A percentile compares a stretch with the other conserved stretches of the same genome.
Evolutionary conservation across 345 rosid genomes (phyloP).

Genomic region (Adansonia digitata): DNA sequence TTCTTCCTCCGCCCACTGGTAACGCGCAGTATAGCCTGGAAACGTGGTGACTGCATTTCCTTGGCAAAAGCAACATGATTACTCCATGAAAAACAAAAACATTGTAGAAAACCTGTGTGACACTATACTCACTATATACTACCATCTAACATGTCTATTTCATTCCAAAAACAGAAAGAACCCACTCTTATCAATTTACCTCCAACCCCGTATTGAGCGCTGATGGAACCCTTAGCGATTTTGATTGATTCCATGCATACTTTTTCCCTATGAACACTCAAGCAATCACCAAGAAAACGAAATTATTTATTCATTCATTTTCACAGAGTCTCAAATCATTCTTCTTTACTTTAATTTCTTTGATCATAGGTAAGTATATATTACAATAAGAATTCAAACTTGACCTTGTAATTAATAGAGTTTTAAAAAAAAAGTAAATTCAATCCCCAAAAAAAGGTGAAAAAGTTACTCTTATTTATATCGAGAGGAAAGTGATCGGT

Average conservation of each 20-base stretch:
- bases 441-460: not conserved
- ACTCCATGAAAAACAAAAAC: slow-evolving; percentile 34
- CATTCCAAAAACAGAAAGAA: not conserved
- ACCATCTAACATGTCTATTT: not conserved
- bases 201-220: slow-evolving; percentile 52
- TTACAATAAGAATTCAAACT: not conserved
- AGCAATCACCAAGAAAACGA: slow-evolving; percentile 1
- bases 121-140: not conserved
- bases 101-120: not conserved
- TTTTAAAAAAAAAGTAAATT: not conserved
- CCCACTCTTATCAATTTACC: slow-evolving; percentile 30
- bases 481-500: not conserved
- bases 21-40: slow-evolving; percentile 76
- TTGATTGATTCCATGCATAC: slow-evolving; percentile 57
- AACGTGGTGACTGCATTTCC: slow-evolving; percentile 81
- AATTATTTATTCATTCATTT: not conserved
- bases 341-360: not conserved
- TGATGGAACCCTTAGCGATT: slow-evolving; percentile 46
- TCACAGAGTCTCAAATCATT: not conserved
- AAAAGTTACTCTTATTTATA: not conserved
- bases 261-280: slow-evolving; percentile 43
- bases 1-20: slow-evolving; percentile 84
- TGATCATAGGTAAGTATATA: not conserved
- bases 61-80: slow-evolving; percentile 58
- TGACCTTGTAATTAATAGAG: not conserved